Conservation (phyloP, 1,284 basidiomycete genomes). For the Testicularia cyperi region DNA sequence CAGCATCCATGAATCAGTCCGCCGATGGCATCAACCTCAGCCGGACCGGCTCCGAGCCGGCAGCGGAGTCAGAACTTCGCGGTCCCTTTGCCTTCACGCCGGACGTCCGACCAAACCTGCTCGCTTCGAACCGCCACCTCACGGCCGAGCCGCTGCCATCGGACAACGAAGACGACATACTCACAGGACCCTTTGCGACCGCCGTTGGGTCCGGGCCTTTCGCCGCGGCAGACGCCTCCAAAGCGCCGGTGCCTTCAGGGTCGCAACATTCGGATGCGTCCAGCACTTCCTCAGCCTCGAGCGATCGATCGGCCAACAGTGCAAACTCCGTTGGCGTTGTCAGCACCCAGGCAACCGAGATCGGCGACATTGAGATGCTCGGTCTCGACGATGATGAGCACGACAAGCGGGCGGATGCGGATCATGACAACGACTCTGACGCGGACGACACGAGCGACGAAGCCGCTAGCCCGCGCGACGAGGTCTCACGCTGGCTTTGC, state of each 20-base stretch:
- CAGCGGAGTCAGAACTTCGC: too few relatives aligned
- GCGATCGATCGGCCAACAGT: constrained; percentile 36
- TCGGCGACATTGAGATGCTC: constrained; percentile 43
- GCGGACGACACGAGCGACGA: constrained; percentile 8
- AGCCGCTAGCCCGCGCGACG: neutral
- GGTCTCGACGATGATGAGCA: constrained; percentile 26
- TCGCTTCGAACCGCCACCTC: constrained; percentile 28
- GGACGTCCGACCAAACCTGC: constrained; percentile 37
- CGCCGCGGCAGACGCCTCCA: neutral
- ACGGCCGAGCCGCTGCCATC: constrained; percentile 18
- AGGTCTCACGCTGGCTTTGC: constrained; percentile 27
- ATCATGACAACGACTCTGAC: constrained; percentile 8
- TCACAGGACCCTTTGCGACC: constrained; percentile 27
- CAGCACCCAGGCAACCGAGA: constrained; percentile 49
- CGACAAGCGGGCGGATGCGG: constrained; percentile 1
- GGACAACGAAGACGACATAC: constrained; percentile 17
- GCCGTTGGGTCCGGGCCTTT: neutral
- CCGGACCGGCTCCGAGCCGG: constrained; percentile 7
- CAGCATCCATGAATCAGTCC: too few relatives aligned
- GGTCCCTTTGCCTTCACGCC: constrained; percentile 54
- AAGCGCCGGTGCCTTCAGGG: constrained; percentile 1
- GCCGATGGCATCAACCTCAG: too few relatives aligned
- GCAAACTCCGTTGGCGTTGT: constrained; percentile 35
- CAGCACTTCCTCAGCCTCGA: constrained; percentile 48
- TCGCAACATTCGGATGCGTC: constrained; percentile 47